phyloP scores from a whole-genome alignment of 2,329 filamentous ascomycete genomes.

The Fusarium nurragi region DNA sequence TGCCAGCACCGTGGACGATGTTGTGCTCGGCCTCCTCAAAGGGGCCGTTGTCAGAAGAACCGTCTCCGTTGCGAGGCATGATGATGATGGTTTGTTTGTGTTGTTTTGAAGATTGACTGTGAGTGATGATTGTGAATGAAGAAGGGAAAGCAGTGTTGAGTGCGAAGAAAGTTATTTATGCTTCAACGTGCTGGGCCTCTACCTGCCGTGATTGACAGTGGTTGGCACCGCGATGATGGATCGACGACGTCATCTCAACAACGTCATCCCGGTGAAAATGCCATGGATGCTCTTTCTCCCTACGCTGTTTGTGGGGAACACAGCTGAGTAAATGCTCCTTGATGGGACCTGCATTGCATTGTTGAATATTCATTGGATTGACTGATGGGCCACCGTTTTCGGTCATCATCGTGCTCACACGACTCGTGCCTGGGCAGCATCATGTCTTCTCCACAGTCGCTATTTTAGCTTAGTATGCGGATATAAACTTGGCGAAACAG shows the following conservation, averaged over 20 bases:
- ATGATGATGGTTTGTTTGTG: conserved; percentile 33
- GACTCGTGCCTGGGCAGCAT: conserved; percentile 18
- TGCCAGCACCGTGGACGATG: conserved; percentile 57
- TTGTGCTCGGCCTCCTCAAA: conserved; percentile 52
- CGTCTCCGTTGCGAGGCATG: conserved; percentile 63
- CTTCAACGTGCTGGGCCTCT: background rate
- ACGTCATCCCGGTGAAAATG: conserved; percentile 39
- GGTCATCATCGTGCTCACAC: background rate
- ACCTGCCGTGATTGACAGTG: background rate
- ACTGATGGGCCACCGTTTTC: background rate
- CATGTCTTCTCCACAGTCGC: conserved; percentile 12
- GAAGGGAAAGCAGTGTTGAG: background rate
- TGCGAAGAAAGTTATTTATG: conserved; percentile 30
- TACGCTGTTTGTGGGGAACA: conserved; percentile 22
- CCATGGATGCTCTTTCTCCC: background rate
- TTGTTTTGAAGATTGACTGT: conserved; percentile 1
- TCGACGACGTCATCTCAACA: conserved; percentile 34
- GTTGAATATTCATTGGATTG: background rate
- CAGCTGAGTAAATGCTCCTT: conserved; percentile 25
- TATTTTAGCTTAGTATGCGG: conserved; percentile 5
- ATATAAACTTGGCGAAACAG: background rate
- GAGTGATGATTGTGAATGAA: conserved; percentile 10
- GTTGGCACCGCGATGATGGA: conserved; percentile 35
- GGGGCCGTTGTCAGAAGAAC: conserved; percentile 58
- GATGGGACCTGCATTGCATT: conserved; percentile 24